phyloP scores from a whole-genome alignment of 2,329 filamentous ascomycete species.

The Byssochlamys sp. region DNA sequence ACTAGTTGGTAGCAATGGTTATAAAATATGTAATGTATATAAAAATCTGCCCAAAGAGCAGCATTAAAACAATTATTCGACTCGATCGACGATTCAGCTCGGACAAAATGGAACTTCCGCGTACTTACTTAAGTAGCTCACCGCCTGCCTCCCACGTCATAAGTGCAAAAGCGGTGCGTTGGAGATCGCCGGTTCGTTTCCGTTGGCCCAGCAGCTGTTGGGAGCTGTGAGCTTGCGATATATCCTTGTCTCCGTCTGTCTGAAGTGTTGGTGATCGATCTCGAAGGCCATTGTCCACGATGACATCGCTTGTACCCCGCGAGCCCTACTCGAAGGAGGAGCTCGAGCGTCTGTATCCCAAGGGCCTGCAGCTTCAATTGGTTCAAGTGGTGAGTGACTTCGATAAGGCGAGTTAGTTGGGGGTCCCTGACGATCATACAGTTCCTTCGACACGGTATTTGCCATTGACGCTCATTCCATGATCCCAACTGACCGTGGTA shows the following conservation, averaged over 20 bases:
- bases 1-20: too few species aligned
- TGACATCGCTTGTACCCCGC: slow-evolving; percentile 70
- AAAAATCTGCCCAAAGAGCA: too few species aligned
- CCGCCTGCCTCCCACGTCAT: not conserved
- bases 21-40: too few species aligned
- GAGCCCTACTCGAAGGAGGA: slow-evolving; percentile 71
- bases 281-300: slow-evolving; percentile 29
- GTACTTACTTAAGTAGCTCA: not conserved
- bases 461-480: slow-evolving; percentile 2
- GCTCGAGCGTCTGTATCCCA: slow-evolving; percentile 70
- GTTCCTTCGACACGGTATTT: slow-evolving; percentile 61
- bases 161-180: not conserved
- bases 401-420: not conserved
- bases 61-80: too few species aligned
- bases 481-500: slow-evolving; percentile 15
- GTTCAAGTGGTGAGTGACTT: slow-evolving; percentile 62
- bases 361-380: slow-evolving; percentile 68
- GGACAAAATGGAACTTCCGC: not conserved
- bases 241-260: not conserved
- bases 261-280: not conserved
- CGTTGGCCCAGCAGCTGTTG: not conserved
- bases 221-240: not conserved
- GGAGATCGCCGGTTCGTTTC: not conserved
- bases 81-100: not conserved
- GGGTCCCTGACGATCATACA: slow-evolving; percentile 9